Conservation (phyloP, 345 rosid genomes). For the Salix viminalis region DNA sequence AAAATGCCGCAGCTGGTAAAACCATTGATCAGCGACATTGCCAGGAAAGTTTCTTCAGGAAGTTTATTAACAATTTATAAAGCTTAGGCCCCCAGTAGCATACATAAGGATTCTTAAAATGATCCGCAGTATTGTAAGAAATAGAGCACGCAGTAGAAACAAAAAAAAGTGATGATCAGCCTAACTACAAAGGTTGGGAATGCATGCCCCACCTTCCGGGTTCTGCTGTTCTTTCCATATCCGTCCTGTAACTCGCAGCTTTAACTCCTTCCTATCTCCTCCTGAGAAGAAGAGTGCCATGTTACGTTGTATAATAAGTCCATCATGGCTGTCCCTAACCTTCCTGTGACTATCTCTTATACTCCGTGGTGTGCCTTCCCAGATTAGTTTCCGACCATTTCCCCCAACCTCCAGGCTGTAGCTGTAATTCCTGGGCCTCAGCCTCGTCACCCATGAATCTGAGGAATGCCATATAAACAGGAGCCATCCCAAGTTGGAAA, state of each 20-base stretch:
- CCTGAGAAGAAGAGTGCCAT: conserved; percentile 97
- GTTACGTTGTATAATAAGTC: conserved; percentile 79
- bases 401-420: conserved; percentile 97
- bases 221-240: conserved; percentile 96
- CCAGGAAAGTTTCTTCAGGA: background rate
- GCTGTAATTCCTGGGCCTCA: conserved; percentile 75
- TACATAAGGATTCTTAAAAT: conserved; percentile 6
- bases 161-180: background rate
- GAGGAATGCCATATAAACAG: conserved; percentile 94
- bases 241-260: conserved; percentile 83
- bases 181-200: conserved; percentile 80
- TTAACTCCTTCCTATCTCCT: conserved; percentile 88
- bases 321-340: conserved; percentile 90
- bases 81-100: conserved; percentile 3
- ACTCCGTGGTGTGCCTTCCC: conserved; percentile 92
- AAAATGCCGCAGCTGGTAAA: background rate
- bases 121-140: conserved; percentile 9
- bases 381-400: conserved; percentile 76
- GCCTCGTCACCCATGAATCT: conserved; percentile 92
- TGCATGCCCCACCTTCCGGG: conserved; percentile 76
- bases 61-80: conserved; percentile 3
- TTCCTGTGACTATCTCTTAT: conserved; percentile 89
- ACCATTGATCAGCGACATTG: background rate
- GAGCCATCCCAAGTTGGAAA: conserved; percentile 94
- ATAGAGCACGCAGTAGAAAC: background rate